Base-by-base conservation (phyloP, 2,329 filamentous ascomycete species). In the Calonectria naviculata region DNA sequence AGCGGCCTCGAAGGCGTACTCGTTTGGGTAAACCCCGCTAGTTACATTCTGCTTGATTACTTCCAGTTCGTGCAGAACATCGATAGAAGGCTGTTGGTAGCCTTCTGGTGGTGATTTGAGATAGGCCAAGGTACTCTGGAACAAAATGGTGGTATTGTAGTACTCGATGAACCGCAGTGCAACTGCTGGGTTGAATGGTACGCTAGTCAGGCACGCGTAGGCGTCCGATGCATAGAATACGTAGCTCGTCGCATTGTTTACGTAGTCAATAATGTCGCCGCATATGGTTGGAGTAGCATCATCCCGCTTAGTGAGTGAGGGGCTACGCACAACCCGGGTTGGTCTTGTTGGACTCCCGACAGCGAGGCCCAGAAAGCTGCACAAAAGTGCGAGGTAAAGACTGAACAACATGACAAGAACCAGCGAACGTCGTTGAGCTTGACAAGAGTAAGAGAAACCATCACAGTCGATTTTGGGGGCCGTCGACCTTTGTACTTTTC, bases 51-150 rank as follows among this genome's bases (percentile, higher is more conserved):
- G 44, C 29, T 49, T 52, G 21, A 65, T 65, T 13, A 26, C 44
- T 4, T 65, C 62, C 31, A 65, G 46, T 13, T 54, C 44, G 4
- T 54, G 29, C 21, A 52, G 15, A 2, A 65, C 62, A 42, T 65
- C 62, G 21, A 65, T 26, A 7, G 46, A 46, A 8, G 62, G 62
- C n/a, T 65, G 62, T 17, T 65, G 31, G n/a, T 65, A 65, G 17
- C 44, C 42, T 2, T 29, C 34, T 3, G 62, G 62, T 29, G 62
- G 62, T 2, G 19, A 3, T 42, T 38, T 34, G 9, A 65, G 62
- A 41, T 65, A 65, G n/a, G 62, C 47, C 29, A 65, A 42, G 2
- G 62, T 65, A 21, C 44, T 65, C 34, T 65, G 62, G 46, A 65
- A 65, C 42, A 26, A 21, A 38, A 64, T 64, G 26, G 42, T 64